Percentiles rank a stretch among this genome's conserved stretches.
phyloP scores from a whole-genome alignment of 495 filamentous ascomycete genomes.

The Delitschia confertaspora region DNA sequence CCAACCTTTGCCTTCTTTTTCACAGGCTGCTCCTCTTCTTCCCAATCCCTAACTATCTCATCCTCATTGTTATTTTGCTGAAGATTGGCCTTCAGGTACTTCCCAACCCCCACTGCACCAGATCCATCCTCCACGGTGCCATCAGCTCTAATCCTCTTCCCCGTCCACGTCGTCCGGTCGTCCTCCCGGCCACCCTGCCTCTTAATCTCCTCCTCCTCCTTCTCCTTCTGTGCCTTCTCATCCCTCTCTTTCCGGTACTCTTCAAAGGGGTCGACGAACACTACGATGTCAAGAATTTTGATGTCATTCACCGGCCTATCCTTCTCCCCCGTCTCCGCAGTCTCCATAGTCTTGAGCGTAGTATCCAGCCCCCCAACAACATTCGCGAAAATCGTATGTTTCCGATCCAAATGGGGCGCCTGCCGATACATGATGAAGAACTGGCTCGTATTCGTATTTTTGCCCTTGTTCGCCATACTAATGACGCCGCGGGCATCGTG shows the following conservation, averaged over 20 bases:
- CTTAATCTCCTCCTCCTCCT: constrained; percentile 35
- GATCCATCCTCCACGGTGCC: constrained; percentile 44
- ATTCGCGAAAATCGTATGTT: constrained; percentile 90
- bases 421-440: constrained; percentile 91
- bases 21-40: constrained; percentile 56
- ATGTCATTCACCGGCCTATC: constrained; percentile 68
- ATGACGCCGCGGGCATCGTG: constrained; percentile 68
- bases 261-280: constrained; percentile 93
- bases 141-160: constrained; percentile 48
- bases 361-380: constrained; percentile 68
- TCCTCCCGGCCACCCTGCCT: constrained; percentile 55
- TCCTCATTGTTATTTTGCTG: constrained; percentile 36
- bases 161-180: constrained; percentile 84
- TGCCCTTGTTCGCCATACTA: constrained; percentile 88
- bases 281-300: constrained; percentile 67
- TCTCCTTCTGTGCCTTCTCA: constrained; percentile 37
- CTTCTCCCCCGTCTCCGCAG: constrained; percentile 53
- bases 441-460: constrained; percentile 90
- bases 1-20: constrained; percentile 75
- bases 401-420: constrained; percentile 75
- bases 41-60: constrained; percentile 50
- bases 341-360: constrained; percentile 65
- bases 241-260: constrained; percentile 66
- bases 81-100: constrained; percentile 61
- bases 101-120: constrained; percentile 56